A percentile compares a stretch with the other conserved stretches of the same genome.
These are phyloP conservation scores for Mycena albidolilacea DNA, from an alignment of 768 basidiomycete genomes.

Conservation along the genomic window DNA sequence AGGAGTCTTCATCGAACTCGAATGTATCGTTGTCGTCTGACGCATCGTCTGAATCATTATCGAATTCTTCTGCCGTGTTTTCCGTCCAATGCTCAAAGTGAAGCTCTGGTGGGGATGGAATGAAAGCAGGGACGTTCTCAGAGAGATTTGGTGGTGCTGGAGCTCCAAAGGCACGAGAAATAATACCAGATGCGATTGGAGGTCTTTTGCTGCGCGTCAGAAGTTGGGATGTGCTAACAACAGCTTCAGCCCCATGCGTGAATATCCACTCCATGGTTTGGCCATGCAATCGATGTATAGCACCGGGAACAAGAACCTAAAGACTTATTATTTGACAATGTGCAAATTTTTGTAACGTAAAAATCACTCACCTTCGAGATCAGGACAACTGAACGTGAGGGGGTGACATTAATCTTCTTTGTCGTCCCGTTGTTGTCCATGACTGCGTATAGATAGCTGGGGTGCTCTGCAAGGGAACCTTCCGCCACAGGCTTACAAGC, in stretches of 20 bases:
- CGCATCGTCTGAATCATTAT: background rate
- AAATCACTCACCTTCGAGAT: background rate
- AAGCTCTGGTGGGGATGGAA: background rate
- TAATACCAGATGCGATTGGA: background rate
- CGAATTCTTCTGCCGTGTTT: background rate
- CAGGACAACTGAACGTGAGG: background rate
- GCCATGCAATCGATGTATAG: background rate
- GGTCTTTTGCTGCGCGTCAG: background rate
- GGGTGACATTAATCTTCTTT: background rate
- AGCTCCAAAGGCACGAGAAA: background rate
- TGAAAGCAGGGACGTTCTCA: background rate
- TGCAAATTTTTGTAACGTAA: background rate
- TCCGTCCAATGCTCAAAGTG: background rate
- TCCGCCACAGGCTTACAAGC: no score
- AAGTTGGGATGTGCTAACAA: conserved; percentile 20
- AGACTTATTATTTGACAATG: background rate
- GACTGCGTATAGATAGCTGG: background rate
- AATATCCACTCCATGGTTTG: conserved; percentile 27
- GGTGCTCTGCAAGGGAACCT: background rate
- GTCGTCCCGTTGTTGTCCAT: background rate
- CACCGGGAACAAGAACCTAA: conserved; percentile 18
- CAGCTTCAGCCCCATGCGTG: conserved; percentile 4
- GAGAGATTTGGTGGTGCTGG: background rate
- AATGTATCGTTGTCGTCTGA: background rate
- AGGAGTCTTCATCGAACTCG: no score